Evolutionary conservation across 2,329 filamentous ascomycete genomes (phyloP), one percentile per base, ranked within the genome.

Genomic region (Volutella citrinella): DNA sequence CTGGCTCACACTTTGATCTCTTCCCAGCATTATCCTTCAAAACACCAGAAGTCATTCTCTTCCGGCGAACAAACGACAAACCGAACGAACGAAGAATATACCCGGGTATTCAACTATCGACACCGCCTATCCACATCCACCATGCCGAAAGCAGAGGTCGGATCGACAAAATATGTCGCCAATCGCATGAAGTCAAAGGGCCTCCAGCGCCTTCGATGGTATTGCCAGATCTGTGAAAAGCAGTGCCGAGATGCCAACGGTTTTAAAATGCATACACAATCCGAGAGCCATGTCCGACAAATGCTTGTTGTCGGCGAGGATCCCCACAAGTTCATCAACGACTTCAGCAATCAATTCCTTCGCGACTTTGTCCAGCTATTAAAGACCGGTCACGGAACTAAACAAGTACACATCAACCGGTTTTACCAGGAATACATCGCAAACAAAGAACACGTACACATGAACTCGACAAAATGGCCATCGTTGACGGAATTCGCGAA

Each of bases 341-440:
- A 90, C 27, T 98, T 80, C 68, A 87, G 78, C 60, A 78, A 77
- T 41, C 78, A 95, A 48, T 98, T 98, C 60, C 67, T 84, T 43
- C 75, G 76, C 38, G 87, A 94, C 55, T 95, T 95, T 51, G 45
- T 94, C 2, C 70, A 79, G 37, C 70, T 93, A 3, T 70, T 98
- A 7, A 76, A 80, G 37, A 95, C 90, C 1, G 78, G 82, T 0
- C 93, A 98, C 54, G 88, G 89, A 43, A 89, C 95, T 63, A 98
- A 98, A 62, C 77, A 80, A 51, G 81, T 97, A 2, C 77, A 90
- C 20, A 78, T 90, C 32, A 98, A 98, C 55, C 82, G 87, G 42
- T 97, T 97, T 60, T 98, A 98, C 64, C 88, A 97, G 59, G 83
- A 90, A 21, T 93, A 95, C 53, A 96, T 97, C 49, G 74, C 80